A percentile compares a stretch with the other conserved stretches of the same genome.
These are phyloP conservation scores for Monilinia fructigena DNA, from an alignment of 2,329 filamentous ascomycete genomes.

Conservation along the genomic window DNA sequence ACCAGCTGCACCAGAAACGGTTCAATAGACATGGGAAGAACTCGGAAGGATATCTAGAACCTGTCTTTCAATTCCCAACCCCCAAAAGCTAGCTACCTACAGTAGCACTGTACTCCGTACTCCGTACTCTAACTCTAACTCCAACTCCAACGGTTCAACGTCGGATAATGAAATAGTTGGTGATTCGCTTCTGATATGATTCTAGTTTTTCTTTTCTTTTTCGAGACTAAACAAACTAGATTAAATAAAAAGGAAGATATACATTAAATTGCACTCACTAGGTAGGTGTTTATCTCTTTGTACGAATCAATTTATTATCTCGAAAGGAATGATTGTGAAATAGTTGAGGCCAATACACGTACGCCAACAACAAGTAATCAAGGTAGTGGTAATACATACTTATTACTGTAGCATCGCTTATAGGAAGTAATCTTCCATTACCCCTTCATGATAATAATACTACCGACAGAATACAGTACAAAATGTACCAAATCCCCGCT, in stretches of 20 bases:
- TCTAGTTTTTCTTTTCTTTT: too few species aligned
- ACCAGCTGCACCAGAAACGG: not conserved
- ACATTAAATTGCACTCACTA: slow-evolving; percentile 2
- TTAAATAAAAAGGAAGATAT: not conserved
- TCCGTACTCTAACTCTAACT: too few species aligned
- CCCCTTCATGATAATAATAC: not conserved
- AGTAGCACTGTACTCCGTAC: too few species aligned
- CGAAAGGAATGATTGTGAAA: too few species aligned
- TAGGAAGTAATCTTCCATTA: not conserved
- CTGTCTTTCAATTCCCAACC: not conserved
- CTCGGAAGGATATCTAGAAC: not conserved
- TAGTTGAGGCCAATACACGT: too few species aligned
- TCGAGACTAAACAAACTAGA: not conserved
- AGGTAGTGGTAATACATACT: too few species aligned
- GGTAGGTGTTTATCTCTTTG: not conserved
- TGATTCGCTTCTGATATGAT: not conserved
- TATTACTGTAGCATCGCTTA: not conserved
- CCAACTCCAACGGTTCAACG: not conserved
- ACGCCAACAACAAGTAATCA: too few species aligned
- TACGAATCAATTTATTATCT: too few species aligned
- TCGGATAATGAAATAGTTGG: not conserved
- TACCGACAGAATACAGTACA: not conserved
- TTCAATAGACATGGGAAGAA: not conserved
- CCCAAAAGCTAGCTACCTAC: too few species aligned
- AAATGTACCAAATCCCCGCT: too few species aligned